Conservation (phyloP, 352 stramenopile genomes). For the Peronosclerospora sorghi region DNA sequence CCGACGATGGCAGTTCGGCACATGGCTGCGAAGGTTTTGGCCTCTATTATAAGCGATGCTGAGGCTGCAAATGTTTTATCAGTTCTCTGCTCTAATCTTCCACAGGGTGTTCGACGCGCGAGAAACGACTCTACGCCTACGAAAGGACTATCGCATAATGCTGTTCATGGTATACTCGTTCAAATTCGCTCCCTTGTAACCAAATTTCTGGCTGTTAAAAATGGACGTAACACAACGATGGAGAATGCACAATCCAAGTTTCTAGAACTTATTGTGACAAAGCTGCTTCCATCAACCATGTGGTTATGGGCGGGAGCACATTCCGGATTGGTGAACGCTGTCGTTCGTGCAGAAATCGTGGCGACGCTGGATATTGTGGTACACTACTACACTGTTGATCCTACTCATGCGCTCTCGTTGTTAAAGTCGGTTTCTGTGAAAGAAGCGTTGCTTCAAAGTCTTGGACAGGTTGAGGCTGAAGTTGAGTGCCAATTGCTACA, state of each 20-base stretch:
- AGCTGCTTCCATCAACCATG: conserved; percentile 31
- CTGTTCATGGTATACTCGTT: conserved; percentile 47
- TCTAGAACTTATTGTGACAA: conserved; percentile 17
- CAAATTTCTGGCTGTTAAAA: conserved; percentile 23
- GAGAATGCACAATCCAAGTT: conserved; percentile 13
- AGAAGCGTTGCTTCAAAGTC: conserved; percentile 5
- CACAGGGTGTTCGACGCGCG: conserved; percentile 17
- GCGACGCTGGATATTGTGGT: conserved; percentile 39
- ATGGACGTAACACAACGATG: background rate
- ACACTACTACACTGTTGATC: conserved; percentile 15
- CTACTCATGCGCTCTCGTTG: conserved; percentile 4
- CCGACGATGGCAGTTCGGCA: conserved; percentile 63
- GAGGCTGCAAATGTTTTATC: conserved; percentile 34
- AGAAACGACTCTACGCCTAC: background rate
- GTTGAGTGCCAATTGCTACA: conserved; percentile 20
- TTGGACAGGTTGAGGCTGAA: conserved; percentile 17
- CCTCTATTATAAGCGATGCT: conserved; percentile 47
- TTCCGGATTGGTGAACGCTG: conserved; percentile 18
- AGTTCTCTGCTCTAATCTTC: conserved; percentile 28
- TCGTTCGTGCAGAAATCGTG: conserved; percentile 38
- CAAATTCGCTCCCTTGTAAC: conserved; percentile 44
- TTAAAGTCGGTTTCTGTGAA: conserved; percentile 5
- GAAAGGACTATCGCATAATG: conserved; percentile 35
- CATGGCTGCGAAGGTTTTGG: conserved; percentile 73
- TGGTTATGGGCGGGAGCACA: conserved; percentile 31